Base-by-base conservation (phyloP, 1,139 yeast genomes). In the Suhomyces bribrorum region DNA sequence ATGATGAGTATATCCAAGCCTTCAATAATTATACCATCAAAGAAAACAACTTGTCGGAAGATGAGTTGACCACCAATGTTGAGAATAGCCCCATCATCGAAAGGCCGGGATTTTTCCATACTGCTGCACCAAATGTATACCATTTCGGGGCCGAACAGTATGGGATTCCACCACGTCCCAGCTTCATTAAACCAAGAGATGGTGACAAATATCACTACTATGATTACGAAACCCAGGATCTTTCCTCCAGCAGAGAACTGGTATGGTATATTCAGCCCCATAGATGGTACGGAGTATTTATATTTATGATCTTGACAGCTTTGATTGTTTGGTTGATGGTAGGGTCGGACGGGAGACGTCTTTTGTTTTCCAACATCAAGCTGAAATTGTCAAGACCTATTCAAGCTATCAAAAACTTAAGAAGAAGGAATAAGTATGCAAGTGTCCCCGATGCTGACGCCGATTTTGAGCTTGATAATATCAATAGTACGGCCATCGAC, bases 201-300 rank as follows among this genome's bases (percentile, higher is more conserved):
- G 56, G 53, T 17, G 52, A 56, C 6, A 50, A 52, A 26, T 56
- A 58, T 40, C 52, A 57, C 16, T 54, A 58, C 31, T 62, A 41
- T 41, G 64, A 62, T 40, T 62, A 64, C 38, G 72, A 69, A 37
- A 50, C 52, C 12, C 53, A 59, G 40, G 55, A 60, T 32, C 61
- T 56, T 8, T 60, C 62, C 14, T 53, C 52, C 3, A 42, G 40
- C n/a, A 40, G 41, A 20, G 70, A 61, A 37, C 71, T 64, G 70
- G 56, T 57, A 32, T 68, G 73, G 72, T 53, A 60, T 34, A 59
- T 67, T 31, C 59, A 65, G 37, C 77, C 81, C 1, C 83, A 80
- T 49, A 63, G 85, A 31, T 58, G 80, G 55, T 73, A 73, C 53
- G 86, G 86, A 0, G 64, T 80, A 2, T 44, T 76, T n/a, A 62